Base-by-base conservation (phyloP, 176 grass and related monocot species). In the Panicum miliaceum region DNA sequence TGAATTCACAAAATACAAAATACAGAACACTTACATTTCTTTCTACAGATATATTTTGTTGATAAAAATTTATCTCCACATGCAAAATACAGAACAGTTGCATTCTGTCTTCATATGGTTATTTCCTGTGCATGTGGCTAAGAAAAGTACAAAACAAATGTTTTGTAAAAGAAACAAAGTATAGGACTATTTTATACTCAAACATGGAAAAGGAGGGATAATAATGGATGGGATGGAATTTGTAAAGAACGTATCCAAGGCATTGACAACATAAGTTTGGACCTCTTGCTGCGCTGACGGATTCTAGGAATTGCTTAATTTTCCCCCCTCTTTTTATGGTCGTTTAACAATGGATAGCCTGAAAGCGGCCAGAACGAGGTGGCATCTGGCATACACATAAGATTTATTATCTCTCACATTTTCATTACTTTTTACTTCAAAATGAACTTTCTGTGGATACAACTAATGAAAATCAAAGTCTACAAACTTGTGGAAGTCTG, bases 121-220 rank as follows among this genome's bases (percentile, higher is more conserved):
- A 13, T 62, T 62, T 47, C 15, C 45, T 71, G 22, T 47, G 68
- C 3, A 5, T 27, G 42, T 46, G 42, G 23, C 14, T 71, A 34
- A 47, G 13, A 47, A 7, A 48, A 34, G 46, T 73, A 51, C 12
- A 37, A 77, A 66, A 16, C 8, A 60, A 29, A 32, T 70, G 11
- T 62, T 82, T 41, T 82, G 18, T 51, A 75, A 22, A 38, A 59
- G 56, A 60, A 27, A 26, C 15, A 76, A 81, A 76, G 5, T 22
- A 18, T 45, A 65, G 6, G 42, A 76, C 3, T 68, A 2, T 58
- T 75, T 36, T 59, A 32, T 45, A 27, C 62, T 67, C n/a, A 52
- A 36, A 54, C 59, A 20, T 2, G 22, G 16, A 53, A 71, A 60
- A 62, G 27, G 3, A 22, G 36, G 19, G n/a, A 51, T 14, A 23